A percentile compares a stretch with the other conserved stretches of the same genome.
phyloP scores from a whole-genome alignment of 495 filamentous ascomycete genomes.

The Eremomyces bilateralis region DNA sequence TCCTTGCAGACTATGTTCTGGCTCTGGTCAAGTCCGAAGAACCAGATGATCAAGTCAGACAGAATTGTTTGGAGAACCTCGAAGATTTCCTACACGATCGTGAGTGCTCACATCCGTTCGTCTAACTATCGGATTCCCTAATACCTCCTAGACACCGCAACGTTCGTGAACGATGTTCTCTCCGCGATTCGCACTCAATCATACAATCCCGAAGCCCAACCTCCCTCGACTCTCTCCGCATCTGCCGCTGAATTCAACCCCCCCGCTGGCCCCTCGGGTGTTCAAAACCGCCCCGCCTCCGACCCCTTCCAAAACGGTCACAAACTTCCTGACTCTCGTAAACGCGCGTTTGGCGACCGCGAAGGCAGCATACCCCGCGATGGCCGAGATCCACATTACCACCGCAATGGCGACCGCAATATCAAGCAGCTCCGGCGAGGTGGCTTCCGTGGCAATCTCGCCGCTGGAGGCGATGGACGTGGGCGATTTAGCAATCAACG shows the following conservation, averaged over 20 bases:
- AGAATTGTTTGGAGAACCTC: slow-evolving; percentile 54
- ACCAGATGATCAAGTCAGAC: slow-evolving; percentile 45
- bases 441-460: no score
- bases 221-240: slow-evolving; percentile 16
- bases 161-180: slow-evolving; percentile 79
- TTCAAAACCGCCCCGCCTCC: slow-evolving; percentile 2
- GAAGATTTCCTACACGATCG: slow-evolving; percentile 76
- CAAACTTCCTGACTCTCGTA: slow-evolving; percentile 19
- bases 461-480: no score
- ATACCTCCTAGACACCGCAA: slow-evolving; percentile 33
- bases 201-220: slow-evolving; percentile 29
- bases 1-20: slow-evolving; percentile 87
- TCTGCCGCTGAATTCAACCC: slow-evolving; percentile 19
- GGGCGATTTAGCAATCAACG: no score
- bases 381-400: slow-evolving; percentile 22
- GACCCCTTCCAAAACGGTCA: slow-evolving; percentile 9
- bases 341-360: slow-evolving; percentile 21
- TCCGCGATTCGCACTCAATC: slow-evolving; percentile 41
- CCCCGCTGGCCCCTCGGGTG: slow-evolving; percentile 17
- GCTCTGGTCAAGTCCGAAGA: slow-evolving; percentile 74
- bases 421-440: slow-evolving; percentile 59
- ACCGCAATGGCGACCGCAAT: slow-evolving; percentile 17
- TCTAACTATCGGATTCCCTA: background rate
- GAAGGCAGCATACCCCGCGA: slow-evolving; percentile 15
- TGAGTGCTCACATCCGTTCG: slow-evolving; percentile 17